phyloP scores from a whole-genome alignment of 2,329 filamentous ascomycete genomes.

The Phialophora expanda region DNA sequence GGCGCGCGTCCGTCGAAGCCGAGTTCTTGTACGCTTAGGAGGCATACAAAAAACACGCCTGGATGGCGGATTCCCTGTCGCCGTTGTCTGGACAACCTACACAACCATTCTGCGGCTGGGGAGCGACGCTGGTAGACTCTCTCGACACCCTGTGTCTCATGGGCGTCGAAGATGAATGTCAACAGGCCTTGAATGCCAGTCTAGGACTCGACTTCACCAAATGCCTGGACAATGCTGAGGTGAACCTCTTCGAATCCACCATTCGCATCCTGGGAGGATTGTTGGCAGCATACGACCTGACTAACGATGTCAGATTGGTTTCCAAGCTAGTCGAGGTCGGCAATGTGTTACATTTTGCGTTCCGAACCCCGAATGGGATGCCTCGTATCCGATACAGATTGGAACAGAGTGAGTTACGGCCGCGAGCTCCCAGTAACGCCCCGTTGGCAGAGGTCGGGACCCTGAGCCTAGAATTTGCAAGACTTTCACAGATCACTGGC shows the following conservation, averaged over 20 bases:
- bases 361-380: constrained; percentile 43
- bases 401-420: background rate
- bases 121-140: constrained; percentile 64
- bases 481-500: constrained; percentile 66
- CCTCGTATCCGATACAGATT: constrained; percentile 18
- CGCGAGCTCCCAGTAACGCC: constrained; percentile 17
- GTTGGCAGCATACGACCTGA: constrained; percentile 70
- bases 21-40: constrained; percentile 28
- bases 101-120: constrained; percentile 55
- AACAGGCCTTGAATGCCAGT: constrained; percentile 58
- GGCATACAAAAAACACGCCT: constrained; percentile 16
- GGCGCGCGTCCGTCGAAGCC: constrained; percentile 20
- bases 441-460: constrained; percentile 48
- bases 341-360: constrained; percentile 58
- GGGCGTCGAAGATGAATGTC: constrained; percentile 63
- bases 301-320: constrained; percentile 52
- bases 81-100: constrained; percentile 24
- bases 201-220: constrained; percentile 60
- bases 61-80: constrained; percentile 25
- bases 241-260: constrained; percentile 87
- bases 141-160: constrained; percentile 69
- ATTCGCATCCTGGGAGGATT: constrained; percentile 85
- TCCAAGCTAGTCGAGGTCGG: constrained; percentile 60
- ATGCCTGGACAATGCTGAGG: constrained; percentile 46
- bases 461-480: constrained; percentile 53